These are phyloP conservation scores for Candida maltosa DNA, from an alignment of 805 yeast species.

Conservation along the genomic window DNA sequence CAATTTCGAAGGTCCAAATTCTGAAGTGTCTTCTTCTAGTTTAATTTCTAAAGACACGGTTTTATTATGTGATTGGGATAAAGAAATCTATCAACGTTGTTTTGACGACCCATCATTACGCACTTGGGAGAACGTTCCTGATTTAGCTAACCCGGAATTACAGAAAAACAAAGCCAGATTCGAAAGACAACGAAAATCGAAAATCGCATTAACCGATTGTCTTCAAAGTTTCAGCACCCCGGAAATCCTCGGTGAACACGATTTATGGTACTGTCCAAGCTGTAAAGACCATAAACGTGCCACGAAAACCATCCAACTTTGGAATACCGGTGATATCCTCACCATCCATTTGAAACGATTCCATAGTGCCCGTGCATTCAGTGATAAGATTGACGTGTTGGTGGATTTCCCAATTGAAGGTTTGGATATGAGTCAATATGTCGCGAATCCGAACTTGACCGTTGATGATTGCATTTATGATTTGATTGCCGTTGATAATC, in stretches of 20 bases:
- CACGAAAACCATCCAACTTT: slow-evolving; percentile 82
- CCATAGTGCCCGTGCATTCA: slow-evolving; percentile 75
- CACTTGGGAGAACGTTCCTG: slow-evolving; percentile 49
- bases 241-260: slow-evolving; percentile 83
- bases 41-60: slow-evolving; percentile 21
- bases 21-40: slow-evolving; percentile 13
- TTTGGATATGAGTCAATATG: slow-evolving; percentile 65
- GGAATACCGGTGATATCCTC: slow-evolving; percentile 91
- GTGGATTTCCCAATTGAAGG: slow-evolving; percentile 87
- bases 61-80: slow-evolving; percentile 66
- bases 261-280: slow-evolving; percentile 89
- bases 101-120: slow-evolving; percentile 52
- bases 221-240: slow-evolving; percentile 70
- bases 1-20: slow-evolving; percentile 1
- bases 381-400: slow-evolving; percentile 83
- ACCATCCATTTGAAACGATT: slow-evolving; percentile 89
- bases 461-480: slow-evolving; percentile 58
- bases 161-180: slow-evolving; percentile 41
- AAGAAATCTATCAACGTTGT: slow-evolving; percentile 43
- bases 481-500: slow-evolving; percentile 90
- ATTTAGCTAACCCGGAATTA: slow-evolving; percentile 51
- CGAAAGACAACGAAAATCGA: slow-evolving; percentile 43
- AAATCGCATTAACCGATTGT: slow-evolving; percentile 62
- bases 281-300: slow-evolving; percentile 91
- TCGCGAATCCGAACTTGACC: slow-evolving; percentile 33